Conservation (phyloP, 352 stramenopile genomes). For the Globisporangium uncinulatum region DNA sequence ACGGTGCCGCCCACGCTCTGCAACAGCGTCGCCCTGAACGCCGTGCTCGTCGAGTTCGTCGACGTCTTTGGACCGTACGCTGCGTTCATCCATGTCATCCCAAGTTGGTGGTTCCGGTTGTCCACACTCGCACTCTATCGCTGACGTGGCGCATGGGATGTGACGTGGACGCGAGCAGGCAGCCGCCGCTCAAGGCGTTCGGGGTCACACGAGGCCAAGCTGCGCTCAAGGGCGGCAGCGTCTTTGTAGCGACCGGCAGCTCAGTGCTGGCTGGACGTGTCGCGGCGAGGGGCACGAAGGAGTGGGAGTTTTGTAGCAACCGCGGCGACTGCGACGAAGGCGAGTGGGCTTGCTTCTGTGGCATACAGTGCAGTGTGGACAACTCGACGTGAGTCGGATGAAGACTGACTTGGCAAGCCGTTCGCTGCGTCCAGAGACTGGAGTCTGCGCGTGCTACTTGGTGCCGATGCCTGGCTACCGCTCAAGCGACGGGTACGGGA, state of each 20-base stretch:
- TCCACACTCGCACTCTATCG: background rate
- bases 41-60: slow-evolving; percentile 63
- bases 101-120: background rate
- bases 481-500: slow-evolving; percentile 85
- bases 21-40: slow-evolving; percentile 29
- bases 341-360: slow-evolving; percentile 5
- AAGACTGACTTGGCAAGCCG: slow-evolving; percentile 1
- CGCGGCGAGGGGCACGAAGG: slow-evolving; percentile 79
- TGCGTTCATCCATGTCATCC: background rate
- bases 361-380: slow-evolving; percentile 14
- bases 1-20: slow-evolving; percentile 31
- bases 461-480: slow-evolving; percentile 75
- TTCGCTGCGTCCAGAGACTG: slow-evolving; percentile 26
- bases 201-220: slow-evolving; percentile 23
- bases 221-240: slow-evolving; percentile 39
- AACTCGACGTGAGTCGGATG: too few species aligned
- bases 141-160: slow-evolving; percentile 5
- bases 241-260: slow-evolving; percentile 42
- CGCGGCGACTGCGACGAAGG: slow-evolving; percentile 79
- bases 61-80: slow-evolving; percentile 54
- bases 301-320: slow-evolving; percentile 86
- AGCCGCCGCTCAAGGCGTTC: slow-evolving; percentile 56
- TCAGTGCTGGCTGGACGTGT: slow-evolving; percentile 32
- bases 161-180: slow-evolving; percentile 17
- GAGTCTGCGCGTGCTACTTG: slow-evolving; percentile 47